Evolutionary conservation across 1,284 basidiomycete species (phyloP).

Genomic region (Sporisorium iseilematis-ciliati): DNA sequence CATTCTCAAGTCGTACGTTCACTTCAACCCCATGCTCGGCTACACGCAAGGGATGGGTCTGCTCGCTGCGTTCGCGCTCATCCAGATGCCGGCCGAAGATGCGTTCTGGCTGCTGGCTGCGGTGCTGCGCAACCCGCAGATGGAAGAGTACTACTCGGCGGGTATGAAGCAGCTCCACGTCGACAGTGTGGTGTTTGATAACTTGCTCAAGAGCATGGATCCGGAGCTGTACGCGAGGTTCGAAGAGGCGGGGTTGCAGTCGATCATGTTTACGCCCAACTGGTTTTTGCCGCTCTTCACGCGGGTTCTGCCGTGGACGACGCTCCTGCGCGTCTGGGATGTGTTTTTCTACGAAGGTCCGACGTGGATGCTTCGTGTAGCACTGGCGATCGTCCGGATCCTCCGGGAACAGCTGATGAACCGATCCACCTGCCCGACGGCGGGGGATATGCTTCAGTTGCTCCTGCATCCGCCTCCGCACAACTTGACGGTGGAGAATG

Average conservation of each 20-base stretch:
- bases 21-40: conserved; percentile 71
- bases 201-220: conserved; percentile 80
- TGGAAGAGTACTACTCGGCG: conserved; percentile 77
- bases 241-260: conserved; percentile 55
- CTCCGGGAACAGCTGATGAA: conserved; percentile 74
- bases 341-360: conserved; percentile 82
- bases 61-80: conserved; percentile 81
- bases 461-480: conserved; percentile 73
- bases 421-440: conserved; percentile 72
- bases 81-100: conserved; percentile 88
- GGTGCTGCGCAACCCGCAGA: conserved; percentile 77
- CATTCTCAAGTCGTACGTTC: conserved; percentile 67
- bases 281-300: conserved; percentile 76
- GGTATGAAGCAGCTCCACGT: conserved; percentile 82
- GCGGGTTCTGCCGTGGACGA: conserved; percentile 80
- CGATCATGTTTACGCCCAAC: conserved; percentile 63
- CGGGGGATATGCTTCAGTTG: conserved; percentile 74
- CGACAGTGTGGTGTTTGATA: conserved; percentile 82
- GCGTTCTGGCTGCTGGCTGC: conserved; percentile 84
- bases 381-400: conserved; percentile 79
- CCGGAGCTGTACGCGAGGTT: conserved; percentile 69
- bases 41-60: conserved; percentile 77
- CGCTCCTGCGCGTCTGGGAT: conserved; percentile 85
- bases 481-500: conserved; percentile 70
- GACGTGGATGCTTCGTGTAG: conserved; percentile 82